These are phyloP conservation scores for Alternaria ethzedia DNA, from an alignment of 2,329 filamentous ascomycete genomes.

Conservation along the genomic window DNA sequence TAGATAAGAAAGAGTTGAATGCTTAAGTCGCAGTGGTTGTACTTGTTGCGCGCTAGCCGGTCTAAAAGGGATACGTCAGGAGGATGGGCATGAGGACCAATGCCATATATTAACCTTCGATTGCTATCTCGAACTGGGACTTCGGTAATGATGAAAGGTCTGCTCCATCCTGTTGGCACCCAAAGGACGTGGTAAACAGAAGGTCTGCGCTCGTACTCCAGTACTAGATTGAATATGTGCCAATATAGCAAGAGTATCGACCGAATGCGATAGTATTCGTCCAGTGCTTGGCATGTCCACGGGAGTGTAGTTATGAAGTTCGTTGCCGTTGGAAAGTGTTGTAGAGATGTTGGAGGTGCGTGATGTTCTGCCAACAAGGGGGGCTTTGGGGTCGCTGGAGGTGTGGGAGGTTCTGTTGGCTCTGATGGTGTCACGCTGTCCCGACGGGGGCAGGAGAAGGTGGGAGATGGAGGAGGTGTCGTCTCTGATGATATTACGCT, in stretches of 20 bases:
- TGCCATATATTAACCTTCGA: neutral
- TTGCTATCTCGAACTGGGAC: neutral
- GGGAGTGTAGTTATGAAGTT: neutral
- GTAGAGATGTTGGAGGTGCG: neutral
- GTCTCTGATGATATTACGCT: neutral
- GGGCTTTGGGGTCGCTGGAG: neutral
- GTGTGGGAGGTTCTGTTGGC: neutral
- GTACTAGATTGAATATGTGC: slow-evolving; percentile 5
- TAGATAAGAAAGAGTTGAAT: neutral
- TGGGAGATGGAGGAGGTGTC: neutral
- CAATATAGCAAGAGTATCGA: slow-evolving; percentile 4
- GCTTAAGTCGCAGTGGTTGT: slow-evolving; percentile 8
- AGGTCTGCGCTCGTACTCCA: neutral
- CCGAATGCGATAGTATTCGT: neutral
- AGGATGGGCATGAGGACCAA: neutral
- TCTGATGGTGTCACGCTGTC: neutral
- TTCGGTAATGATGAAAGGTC: neutral
- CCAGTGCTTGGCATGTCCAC: no score
- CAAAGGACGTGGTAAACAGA: neutral
- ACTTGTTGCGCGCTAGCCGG: neutral
- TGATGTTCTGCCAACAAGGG: neutral
- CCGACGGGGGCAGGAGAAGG: neutral
- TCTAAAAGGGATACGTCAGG: neutral
- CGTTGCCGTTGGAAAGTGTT: neutral
- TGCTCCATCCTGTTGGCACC: no score